Base-by-base conservation (phyloP, 768 basidiomycete genomes). In the Lanmaoa pseudosensibilis region DNA sequence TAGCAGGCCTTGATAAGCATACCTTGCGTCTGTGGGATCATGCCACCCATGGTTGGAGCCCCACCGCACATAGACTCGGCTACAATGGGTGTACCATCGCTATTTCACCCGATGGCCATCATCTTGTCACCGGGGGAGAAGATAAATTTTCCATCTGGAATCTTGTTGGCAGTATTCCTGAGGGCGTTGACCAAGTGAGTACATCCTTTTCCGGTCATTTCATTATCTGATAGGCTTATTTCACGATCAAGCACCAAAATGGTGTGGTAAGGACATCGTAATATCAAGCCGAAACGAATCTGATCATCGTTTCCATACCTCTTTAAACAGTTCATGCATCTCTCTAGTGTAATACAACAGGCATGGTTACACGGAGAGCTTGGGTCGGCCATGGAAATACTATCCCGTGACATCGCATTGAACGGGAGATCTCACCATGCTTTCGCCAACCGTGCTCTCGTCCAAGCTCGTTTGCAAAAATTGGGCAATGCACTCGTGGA, bases 141-240 rank as follows among this genome's bases (percentile, higher is more conserved):
- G 47, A 64, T 33, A 50, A 25, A 34, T 16, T 64, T 39, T 55
- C 62, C 16, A 64, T 63, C 15, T 60, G 61, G 62, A 50, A 27
- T 39, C 19, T 63, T 49, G 18, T 52, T 5, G 2, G 13, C 6
- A 19, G 32, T 19, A 33, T 33, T 36, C 19, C 39, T 9, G 44
- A 46, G 39, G 46, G 30, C 6, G 12, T 8, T 19, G 13, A 12
- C 6, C 39, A 19, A 12, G 62, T 64, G 43, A 46, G 57, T 12
- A 39, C 6, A 34, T 46, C 23, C 10, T 40, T 27, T 32, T n/a
- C 18, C 5, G 11, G 25, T 10, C 6, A 21, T 8, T 44, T 9
- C 19, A n/a, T 27, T 2, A 11, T 32, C 44, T 59, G 9, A 63
- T 32, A 15, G 10, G 0, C 9, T 25, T 59, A 4, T 13, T 40